Conservation (phyloP, 345 rosid genomes). For the Euphorbia lathyris region DNA sequence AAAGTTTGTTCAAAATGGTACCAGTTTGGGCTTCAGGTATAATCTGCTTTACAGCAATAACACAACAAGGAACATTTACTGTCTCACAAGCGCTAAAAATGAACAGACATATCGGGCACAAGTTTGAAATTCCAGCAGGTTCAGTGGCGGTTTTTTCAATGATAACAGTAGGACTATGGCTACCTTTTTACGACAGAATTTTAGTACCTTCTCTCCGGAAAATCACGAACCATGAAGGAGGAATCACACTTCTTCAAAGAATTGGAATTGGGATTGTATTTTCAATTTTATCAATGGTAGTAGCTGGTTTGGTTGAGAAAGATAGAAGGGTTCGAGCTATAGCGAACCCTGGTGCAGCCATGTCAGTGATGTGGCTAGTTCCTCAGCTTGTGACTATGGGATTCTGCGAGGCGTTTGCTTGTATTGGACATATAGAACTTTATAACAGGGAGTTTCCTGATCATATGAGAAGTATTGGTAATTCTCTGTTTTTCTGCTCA, state of each 20-base stretch:
- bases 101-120: conserved; percentile 24
- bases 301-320: conserved; percentile 26
- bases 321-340: conserved; percentile 26
- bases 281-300: conserved; percentile 23
- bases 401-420: conserved; percentile 27
- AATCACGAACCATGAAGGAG: conserved; percentile 20
- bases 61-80: conserved; percentile 26
- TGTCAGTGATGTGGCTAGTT: conserved; percentile 37
- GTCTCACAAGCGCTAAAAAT: conserved; percentile 20
- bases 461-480: conserved; percentile 35
- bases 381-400: conserved; percentile 37
- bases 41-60: conserved; percentile 15
- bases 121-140: conserved; percentile 21
- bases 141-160: conserved; percentile 8
- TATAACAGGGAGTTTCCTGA: conserved; percentile 43
- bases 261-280: conserved; percentile 25
- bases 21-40: conserved; percentile 21
- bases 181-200: conserved; percentile 21
- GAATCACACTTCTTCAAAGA: conserved; percentile 26
- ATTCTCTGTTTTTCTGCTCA: conserved; percentile 25
- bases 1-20: conserved; percentile 15
- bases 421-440: conserved; percentile 35
- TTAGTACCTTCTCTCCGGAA: conserved; percentile 14
- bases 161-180: conserved; percentile 22
- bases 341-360: conserved; percentile 21